Evolutionary conservation across 78 protist genomes (phyloP), one percentile per base, ranked within the genome.

Genomic region (Trichosphaerium sp.): DNA sequence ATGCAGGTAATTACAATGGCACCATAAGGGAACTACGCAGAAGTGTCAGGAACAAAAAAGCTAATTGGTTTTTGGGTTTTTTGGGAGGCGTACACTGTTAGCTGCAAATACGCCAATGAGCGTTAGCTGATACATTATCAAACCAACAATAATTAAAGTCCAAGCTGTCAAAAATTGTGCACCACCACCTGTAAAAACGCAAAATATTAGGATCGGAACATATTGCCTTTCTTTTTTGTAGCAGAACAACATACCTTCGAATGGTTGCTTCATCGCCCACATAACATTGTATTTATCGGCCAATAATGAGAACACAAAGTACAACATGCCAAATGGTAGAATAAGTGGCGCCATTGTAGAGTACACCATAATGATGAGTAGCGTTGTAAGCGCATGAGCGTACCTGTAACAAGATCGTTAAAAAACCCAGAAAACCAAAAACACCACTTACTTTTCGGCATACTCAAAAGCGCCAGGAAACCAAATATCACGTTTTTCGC

Each of bases 51-150:
- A n/a, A n/a, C n/a, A n/a, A n/a, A n/a, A n/a, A n/a, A n/a, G n/a
- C n/a, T n/a, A n/a, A n/a, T n/a, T n/a, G n/a, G n/a, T n/a, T n/a
- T n/a, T n/a, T n/a, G n/a, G n/a, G n/a, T n/a, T n/a, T n/a, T n/a
- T n/a, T n/a, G n/a, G n/a, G n/a, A n/a, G n/a, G n/a, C n/a, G n/a
- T n/a, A n/a, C n/a, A n/a, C n/a, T n/a, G n/a, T n/a, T n/a, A n/a
- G n/a, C n/a, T n/a, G n/a, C n/a, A n/a, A 77, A 77, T 4, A 71
- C 54, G 29, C 83, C 83, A 47, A 77, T 66, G 78, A 77, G 68
- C 12, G 69, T 32, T n/a, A 77, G 67, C 28, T 69, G 83, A 28
- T 69, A 77, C 26, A 77, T 60, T 37, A 77, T 11, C 14, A 77
- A 39, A 28, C 65, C 72, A 12, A 49, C 57, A 25, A 66, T 18